Evolutionary conservation across 1,284 basidiomycete species (phyloP), one percentile per base, ranked within the genome.

Genomic region (Cutaneotrichosporon mucoides): DNA sequence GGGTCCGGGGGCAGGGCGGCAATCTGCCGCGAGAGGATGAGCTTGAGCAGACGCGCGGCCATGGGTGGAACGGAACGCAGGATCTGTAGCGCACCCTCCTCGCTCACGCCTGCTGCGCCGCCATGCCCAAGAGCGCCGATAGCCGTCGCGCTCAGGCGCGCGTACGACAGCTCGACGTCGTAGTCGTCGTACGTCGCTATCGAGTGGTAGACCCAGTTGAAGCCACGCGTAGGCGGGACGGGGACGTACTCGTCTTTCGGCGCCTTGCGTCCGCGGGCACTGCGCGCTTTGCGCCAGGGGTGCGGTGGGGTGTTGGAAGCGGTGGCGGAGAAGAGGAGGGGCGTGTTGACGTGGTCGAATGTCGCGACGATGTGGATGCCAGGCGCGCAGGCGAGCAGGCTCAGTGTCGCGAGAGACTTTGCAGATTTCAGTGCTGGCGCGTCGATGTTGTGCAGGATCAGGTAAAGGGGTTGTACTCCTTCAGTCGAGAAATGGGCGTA

Each of bases 371-470:
- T 75, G 76, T 92, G 90, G 61, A 95, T 87, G 63, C 82, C 80
- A 2, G 86, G 85, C 53, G 83, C 84, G 16, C 85, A 82, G 0
- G 88, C 88, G 42, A 96, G 83, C 6, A 87, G 79, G 0, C 85
- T 82, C 36, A 96, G 81, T 36, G 83, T 81, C 0, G 86, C 80
- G 0, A 75, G 59, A 2, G 76, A 67, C 67, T 86, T 86, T n/a
- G 82, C 69, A 0, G 82, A 76, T 44, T 90, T 87, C 33, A 94
- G 80, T 3, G 84, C 77, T 0, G 86, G 82, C 0, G 87, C 83
- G 68, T 97, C 93, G 71, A 95, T 86, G 76, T 90, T 93, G 80
- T 97, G 92, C 16, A 95, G 81, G 66, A 93, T 76, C 60, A 96
- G 78, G 70, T 86, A 92, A 33, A 95, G 81, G 24, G 84, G 77